Evolutionary conservation across 768 basidiomycete genomes (phyloP).

Genomic region (Boletus subcaerulescens): DNA sequence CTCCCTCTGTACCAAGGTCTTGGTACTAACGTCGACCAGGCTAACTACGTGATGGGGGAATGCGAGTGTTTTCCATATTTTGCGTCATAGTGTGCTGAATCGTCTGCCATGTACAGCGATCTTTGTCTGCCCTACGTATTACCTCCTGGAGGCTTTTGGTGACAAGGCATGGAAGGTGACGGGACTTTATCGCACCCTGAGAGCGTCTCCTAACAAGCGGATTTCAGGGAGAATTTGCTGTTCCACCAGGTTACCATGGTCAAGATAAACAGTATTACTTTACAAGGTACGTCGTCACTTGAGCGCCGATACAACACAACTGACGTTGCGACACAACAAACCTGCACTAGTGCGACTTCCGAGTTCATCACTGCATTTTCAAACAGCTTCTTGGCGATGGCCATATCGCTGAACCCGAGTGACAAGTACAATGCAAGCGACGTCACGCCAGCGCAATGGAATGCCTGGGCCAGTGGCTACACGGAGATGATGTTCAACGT

Average conservation of each 20-base stretch:
- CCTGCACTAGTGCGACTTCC: too few relatives aligned
- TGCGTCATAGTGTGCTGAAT: background rate
- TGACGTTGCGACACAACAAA: background rate
- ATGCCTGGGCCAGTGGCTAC: background rate
- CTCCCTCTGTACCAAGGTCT: background rate
- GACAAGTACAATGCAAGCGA: background rate
- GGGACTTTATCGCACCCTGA: background rate
- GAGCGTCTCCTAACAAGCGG: background rate
- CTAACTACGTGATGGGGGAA: constrained; percentile 1
- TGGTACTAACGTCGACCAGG: background rate
- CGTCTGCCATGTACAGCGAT: background rate
- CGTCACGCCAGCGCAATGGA: background rate
- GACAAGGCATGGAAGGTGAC: constrained; percentile 5
- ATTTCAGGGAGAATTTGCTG: constrained; percentile 5
- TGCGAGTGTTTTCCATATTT: background rate
- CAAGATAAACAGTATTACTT: constrained; percentile 1
- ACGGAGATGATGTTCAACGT: constrained; percentile 10
- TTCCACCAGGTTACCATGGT: constrained; percentile 4
- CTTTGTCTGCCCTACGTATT: constrained; percentile 6
- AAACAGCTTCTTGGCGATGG: constrained; percentile 1
- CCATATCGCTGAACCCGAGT: background rate
- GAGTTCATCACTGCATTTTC: constrained; percentile 9
- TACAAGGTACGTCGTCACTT: background rate
- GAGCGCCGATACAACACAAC: background rate
- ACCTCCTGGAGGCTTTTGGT: constrained; percentile 1